Evolutionary conservation across 192 early-diverging fungal genomes (phyloP).

Genomic region (Entomortierella lignicola): DNA sequence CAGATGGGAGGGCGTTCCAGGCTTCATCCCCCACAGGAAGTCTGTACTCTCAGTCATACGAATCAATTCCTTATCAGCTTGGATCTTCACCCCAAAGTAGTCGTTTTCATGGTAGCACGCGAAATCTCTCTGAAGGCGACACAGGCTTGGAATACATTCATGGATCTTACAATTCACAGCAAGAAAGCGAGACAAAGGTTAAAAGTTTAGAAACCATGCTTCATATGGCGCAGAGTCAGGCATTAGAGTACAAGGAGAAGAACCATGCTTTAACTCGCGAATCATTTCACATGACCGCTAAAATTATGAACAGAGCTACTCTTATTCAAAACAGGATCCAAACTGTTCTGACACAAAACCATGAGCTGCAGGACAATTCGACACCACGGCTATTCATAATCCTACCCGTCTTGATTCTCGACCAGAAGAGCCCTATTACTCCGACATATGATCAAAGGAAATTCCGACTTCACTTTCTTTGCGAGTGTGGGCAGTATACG

Average conservation of each 20-base stretch:
- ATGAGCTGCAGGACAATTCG: constrained; percentile 31
- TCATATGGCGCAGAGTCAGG: constrained; percentile 6
- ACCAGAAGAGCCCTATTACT: not conserved
- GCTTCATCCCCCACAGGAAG: not conserved
- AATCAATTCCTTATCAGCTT: not conserved
- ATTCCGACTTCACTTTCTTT: constrained; percentile 39
- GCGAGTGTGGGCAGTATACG: constrained; percentile 31
- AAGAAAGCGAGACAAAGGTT: constrained; percentile 19
- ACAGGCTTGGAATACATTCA: not conserved
- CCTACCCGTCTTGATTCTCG: constrained; percentile 20
- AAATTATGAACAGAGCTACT: constrained; percentile 25
- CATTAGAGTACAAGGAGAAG: constrained; percentile 8
- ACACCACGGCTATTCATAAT: constrained; percentile 31
- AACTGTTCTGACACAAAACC: constrained; percentile 27
- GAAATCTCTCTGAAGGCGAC: not conserved
- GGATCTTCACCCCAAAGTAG: not conserved
- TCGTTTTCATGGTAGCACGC: not conserved
- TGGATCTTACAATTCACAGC: not conserved
- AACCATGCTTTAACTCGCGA: constrained; percentile 11
- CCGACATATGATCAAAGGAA: constrained; percentile 7
- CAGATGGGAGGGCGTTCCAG: constrained; percentile 8
- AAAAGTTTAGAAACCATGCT: constrained; percentile 26
- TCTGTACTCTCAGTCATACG: not conserved
- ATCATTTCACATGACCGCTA: constrained; percentile 13
- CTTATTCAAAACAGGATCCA: constrained; percentile 35